Percentiles rank a stretch among this genome's conserved stretches.
phyloP scores from a whole-genome alignment of 768 basidiomycete species.

The Mycena indigotica region DNA sequence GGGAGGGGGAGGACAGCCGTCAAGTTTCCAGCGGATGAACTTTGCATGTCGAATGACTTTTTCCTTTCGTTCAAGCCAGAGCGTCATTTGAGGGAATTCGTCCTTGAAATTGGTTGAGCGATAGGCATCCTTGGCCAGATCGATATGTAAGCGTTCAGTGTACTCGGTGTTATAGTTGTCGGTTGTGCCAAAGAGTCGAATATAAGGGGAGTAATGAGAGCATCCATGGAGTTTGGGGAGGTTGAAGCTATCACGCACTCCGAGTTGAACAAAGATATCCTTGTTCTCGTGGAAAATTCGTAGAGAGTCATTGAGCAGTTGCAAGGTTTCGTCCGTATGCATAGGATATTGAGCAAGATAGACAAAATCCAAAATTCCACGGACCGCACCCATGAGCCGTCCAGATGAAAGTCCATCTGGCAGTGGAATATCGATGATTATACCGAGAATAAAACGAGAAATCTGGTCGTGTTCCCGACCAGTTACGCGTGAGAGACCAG shows the following conservation, averaged over 20 bases:
- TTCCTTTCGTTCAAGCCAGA: conserved; percentile 39
- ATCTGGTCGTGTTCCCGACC: too few species aligned
- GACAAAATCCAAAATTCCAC: background rate
- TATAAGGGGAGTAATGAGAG: conserved; percentile 28
- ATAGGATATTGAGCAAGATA: background rate
- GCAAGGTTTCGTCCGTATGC: background rate
- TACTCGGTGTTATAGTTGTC: conserved; percentile 39
- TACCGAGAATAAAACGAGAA: conserved; percentile 1
- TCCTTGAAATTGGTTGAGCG: conserved; percentile 28
- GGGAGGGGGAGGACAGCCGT: conserved; percentile 12
- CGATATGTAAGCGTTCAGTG: conserved; percentile 28
- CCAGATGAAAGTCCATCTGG: background rate
- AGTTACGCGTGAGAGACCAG: background rate
- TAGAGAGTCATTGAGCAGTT: background rate
- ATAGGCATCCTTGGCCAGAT: conserved; percentile 34
- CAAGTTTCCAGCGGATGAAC: conserved; percentile 31
- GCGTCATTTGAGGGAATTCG: conserved; percentile 42
- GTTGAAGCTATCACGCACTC: conserved; percentile 33
- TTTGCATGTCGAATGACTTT: conserved; percentile 29
- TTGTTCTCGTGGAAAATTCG: background rate
- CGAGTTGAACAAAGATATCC: conserved; percentile 12
- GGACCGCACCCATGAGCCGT: background rate
- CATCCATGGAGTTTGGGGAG: conserved; percentile 38
- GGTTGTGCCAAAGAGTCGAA: conserved; percentile 28
- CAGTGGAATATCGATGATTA: background rate